These are phyloP conservation scores for Parafenestella ontariensis DNA, from an alignment of 2,329 filamentous ascomycete species.

Conservation along the genomic window DNA sequence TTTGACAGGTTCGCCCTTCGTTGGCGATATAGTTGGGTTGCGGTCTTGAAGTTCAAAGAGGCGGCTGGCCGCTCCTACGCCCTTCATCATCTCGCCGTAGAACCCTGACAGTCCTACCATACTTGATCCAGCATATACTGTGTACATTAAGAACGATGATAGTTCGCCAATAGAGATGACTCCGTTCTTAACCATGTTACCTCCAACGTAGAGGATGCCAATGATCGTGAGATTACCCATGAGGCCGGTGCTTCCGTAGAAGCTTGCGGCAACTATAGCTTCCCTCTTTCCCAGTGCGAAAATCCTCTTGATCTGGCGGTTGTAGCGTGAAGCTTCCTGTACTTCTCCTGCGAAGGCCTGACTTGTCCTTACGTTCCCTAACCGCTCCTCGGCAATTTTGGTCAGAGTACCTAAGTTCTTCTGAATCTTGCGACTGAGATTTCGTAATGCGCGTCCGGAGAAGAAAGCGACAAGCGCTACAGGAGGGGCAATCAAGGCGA, in stretches of 20 bases:
- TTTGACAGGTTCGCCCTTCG: constrained; percentile 76
- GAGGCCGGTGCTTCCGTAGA: constrained; percentile 86
- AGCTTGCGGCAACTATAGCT: constrained; percentile 86
- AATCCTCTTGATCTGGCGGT: constrained; percentile 88
- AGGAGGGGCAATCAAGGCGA: constrained; percentile 87
- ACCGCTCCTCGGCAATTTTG: constrained; percentile 96
- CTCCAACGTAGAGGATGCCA: constrained; percentile 86
- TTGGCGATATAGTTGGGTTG: constrained; percentile 83
- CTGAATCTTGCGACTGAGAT: constrained; percentile 89
- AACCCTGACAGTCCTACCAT: constrained; percentile 94
- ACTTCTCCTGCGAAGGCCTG: constrained; percentile 96
- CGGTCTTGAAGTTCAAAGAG: constrained; percentile 96
- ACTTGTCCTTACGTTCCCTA: constrained; percentile 95
- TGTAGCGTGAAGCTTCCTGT: constrained; percentile 89
- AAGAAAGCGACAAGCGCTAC: constrained; percentile 90
- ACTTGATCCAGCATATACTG: constrained; percentile 83
- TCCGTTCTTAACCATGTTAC: constrained; percentile 85
- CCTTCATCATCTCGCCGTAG: constrained; percentile 99
- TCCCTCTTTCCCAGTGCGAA: constrained; percentile 88
- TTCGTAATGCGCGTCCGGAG: constrained; percentile 87
- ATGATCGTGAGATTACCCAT: constrained; percentile 97
- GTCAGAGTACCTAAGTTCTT: constrained; percentile 91
- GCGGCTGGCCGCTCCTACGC: constrained; percentile 93
- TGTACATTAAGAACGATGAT: constrained; percentile 98
- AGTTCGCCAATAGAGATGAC: constrained; percentile 89